Evolutionary conservation across 495 filamentous ascomycete species (phyloP).

Genomic region (Barbatosphaeria neglecta): DNA sequence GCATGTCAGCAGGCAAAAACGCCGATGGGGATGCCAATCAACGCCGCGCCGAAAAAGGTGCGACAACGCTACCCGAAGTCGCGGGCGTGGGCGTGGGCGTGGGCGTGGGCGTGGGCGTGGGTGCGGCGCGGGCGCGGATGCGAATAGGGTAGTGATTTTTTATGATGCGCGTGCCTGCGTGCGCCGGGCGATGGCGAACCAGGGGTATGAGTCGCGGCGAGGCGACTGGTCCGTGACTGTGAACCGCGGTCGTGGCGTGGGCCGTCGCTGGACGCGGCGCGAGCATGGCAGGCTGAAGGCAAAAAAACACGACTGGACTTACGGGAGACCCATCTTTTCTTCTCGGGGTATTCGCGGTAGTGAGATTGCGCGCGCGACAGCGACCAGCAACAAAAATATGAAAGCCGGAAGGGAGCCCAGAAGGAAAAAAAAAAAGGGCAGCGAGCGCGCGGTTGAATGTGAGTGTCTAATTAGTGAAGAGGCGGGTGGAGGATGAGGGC

Average conservation of each 20-base stretch:
- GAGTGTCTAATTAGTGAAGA: too few species aligned
- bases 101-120: too few species aligned
- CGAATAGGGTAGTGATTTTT: not conserved
- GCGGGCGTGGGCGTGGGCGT: too few species aligned
- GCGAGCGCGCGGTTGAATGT: conserved; percentile 7
- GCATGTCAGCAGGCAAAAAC: conserved; percentile 8
- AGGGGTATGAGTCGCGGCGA: conserved; percentile 2
- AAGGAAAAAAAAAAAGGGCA: conserved; percentile 8
- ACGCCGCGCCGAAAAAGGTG: conserved; percentile 3
- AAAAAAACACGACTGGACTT: conserved; percentile 28
- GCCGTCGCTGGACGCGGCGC: conserved; percentile 18
- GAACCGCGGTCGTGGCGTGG: too few species aligned
- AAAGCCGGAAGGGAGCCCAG: not conserved
- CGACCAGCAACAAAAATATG: too few species aligned
- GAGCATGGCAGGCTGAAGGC: conserved; percentile 12
- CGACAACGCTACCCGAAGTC: too few species aligned
- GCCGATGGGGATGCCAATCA: too few species aligned
- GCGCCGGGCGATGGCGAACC: conserved; percentile 1
- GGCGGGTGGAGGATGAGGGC: too few species aligned
- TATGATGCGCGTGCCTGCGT: not conserved
- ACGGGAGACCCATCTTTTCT: conserved; percentile 68
- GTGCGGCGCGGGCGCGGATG: conserved; percentile 8
- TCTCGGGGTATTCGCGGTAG: not conserved
- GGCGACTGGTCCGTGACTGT: conserved; percentile 1
- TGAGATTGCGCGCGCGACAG: conserved; percentile 1